Conservation (phyloP, 371 early-diverging fungal species). For the Lichtheimia hyalospora region DNA sequence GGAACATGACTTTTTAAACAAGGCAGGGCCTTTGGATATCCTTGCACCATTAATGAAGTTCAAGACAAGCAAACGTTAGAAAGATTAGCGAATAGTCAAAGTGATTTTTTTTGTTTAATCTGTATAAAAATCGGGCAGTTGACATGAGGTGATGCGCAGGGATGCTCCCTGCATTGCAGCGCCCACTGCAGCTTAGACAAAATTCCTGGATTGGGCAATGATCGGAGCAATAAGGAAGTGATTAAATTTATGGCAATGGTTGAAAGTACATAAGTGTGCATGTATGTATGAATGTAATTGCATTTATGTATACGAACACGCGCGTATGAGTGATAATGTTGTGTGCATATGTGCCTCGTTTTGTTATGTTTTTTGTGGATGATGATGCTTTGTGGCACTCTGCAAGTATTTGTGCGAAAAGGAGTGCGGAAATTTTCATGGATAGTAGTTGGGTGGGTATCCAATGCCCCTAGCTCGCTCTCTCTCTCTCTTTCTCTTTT, state of each 20-base stretch:
- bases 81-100: neutral
- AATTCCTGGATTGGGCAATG: neutral
- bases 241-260: neutral
- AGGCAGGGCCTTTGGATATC: conserved; percentile 53
- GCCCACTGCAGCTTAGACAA: neutral
- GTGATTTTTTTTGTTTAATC: too few species aligned
- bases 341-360: neutral
- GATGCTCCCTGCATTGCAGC: neutral
- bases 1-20: conserved; percentile 74
- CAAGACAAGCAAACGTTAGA: conserved; percentile 23
- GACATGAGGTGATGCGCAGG: neutral
- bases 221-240: neutral
- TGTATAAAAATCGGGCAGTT: conserved; percentile 1
- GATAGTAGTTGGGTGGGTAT: conserved; percentile 15
- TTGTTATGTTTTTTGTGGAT: neutral
- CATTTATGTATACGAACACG: neutral
- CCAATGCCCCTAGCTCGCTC: conserved; percentile 9
- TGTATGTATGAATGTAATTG: neutral
- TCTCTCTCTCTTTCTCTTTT: conserved; percentile 4
- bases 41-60: conserved; percentile 57
- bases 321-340: neutral
- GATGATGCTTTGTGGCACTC: neutral
- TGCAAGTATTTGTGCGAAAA: conserved; percentile 13
- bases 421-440: conserved; percentile 20
- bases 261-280: neutral